phyloP scores from a whole-genome alignment of 2,329 filamentous ascomycete species.

The Thelonectria rubi region DNA sequence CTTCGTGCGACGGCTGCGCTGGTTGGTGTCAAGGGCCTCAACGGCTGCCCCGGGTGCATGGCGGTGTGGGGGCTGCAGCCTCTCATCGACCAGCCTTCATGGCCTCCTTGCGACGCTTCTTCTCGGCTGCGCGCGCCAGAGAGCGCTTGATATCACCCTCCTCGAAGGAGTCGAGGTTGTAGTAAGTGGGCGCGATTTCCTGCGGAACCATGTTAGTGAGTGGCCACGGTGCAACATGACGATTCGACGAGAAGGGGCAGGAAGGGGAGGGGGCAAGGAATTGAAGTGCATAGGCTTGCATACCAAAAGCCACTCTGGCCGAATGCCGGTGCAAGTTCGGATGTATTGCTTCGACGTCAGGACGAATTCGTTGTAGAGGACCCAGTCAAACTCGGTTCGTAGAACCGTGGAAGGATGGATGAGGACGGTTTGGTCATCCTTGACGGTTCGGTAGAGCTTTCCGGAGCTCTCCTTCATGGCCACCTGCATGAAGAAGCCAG shows the following conservation, averaged over 20 bases:
- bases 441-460: slow-evolving; percentile 94
- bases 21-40: slow-evolving; percentile 10
- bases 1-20: slow-evolving; percentile 9
- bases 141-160: slow-evolving; percentile 86
- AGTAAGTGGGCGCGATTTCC: slow-evolving; percentile 95
- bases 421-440: slow-evolving; percentile 93
- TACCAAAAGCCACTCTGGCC: slow-evolving; percentile 93
- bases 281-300: slow-evolving; percentile 44
- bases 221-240: slow-evolving; percentile 1
- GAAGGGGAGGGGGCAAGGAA: slow-evolving; percentile 5
- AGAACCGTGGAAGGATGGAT: slow-evolving; percentile 94
- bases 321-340: slow-evolving; percentile 88
- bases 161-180: slow-evolving; percentile 82
- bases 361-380: slow-evolving; percentile 98
- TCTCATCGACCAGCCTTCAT: slow-evolving; percentile 60
- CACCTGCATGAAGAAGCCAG: slow-evolving; percentile 99
- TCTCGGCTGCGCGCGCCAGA: slow-evolving; percentile 65
- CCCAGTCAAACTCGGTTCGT: slow-evolving; percentile 90
- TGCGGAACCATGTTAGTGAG: slow-evolving; percentile 47
- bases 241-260: neutral
- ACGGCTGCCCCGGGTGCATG: slow-evolving; percentile 7
- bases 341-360: slow-evolving; percentile 99
- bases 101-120: slow-evolving; percentile 67
- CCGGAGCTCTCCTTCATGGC: slow-evolving; percentile 89
- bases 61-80: slow-evolving; percentile 15